Base-by-base conservation (phyloP, 2,329 filamentous ascomycete genomes). In the Cladobotryum protrusum region DNA sequence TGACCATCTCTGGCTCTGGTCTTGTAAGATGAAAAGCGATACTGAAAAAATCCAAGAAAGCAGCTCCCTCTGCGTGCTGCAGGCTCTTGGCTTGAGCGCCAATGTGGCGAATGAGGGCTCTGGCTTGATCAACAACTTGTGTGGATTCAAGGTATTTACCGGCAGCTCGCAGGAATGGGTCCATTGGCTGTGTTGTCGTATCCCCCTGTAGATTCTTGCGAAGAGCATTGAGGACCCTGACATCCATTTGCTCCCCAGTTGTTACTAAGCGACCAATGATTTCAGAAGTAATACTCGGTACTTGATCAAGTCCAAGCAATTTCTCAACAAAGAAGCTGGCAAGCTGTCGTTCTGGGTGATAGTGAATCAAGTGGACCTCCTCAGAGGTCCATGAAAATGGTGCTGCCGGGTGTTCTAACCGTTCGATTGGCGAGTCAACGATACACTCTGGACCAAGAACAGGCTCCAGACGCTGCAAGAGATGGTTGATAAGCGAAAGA, bases 271-370 rank as follows among this genome's bases (percentile, higher is more conserved):
- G 70, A 35, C 66, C 66, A 44, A 90, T 62, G 47, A 90, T 85
- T 12, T 67, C 69, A 45, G 77, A 71, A 2, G 78, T 81, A 2
- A 72, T 70, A 2, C 61, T 54, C 0, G 67, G 64, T 48, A 81
- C 82, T 59, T 84, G 78, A 54, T 84, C 76, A 44, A 86, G 72
- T 17, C 72, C 70, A 24, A 90, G 71, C 20, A 90, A 71, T 61
- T 86, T 88, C 60, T 83, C 81, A 19, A 85, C 63, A 47, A 86
- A 81, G n/a, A 82, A 68, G 54, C 77, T 81, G 17, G 56, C 49
- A 2, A 56, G 45, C 3, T 60, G 58, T 2, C 54, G 52, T 34
- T 63, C 64, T 58, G 54, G 62, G 34, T 74, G 68, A 34, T 64
- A 63, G 50, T 73, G 67, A 2, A 83, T 55, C 2, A 75, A 56